These are phyloP conservation scores for Trichoderma breve DNA, from an alignment of 2,329 filamentous ascomycete species.

Conservation along the genomic window DNA sequence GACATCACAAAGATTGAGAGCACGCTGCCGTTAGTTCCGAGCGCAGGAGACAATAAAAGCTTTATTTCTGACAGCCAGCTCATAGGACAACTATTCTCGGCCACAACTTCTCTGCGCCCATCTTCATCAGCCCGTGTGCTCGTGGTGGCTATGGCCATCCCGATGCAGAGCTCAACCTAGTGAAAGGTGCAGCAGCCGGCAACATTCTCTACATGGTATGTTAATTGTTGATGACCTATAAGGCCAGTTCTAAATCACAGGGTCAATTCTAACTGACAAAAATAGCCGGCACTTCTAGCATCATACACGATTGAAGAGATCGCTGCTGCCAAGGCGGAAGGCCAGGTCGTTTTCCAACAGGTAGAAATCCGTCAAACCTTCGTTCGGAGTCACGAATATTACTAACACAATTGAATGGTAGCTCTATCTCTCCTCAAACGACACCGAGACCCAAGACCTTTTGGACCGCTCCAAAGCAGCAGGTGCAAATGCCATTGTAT, in stretches of 20 bases:
- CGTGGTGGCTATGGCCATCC: slow-evolving; percentile 44
- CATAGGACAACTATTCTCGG: slow-evolving; percentile 49
- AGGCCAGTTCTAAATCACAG: no score
- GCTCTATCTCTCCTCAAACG: slow-evolving; percentile 32
- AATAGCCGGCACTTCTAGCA: slow-evolving; percentile 34
- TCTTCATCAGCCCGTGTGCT: slow-evolving; percentile 54
- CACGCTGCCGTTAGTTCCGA: slow-evolving; percentile 34
- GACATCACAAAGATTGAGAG: slow-evolving; percentile 47
- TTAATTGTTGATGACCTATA: not conserved
- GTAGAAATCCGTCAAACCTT: slow-evolving; percentile 17
- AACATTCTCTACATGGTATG: slow-evolving; percentile 50
- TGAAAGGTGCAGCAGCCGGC: slow-evolving; percentile 47
- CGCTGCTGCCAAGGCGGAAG: slow-evolving; percentile 34
- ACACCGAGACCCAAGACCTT: slow-evolving; percentile 34
- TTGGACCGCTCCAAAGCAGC: slow-evolving; percentile 34
- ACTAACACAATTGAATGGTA: not conserved
- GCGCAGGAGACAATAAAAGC: not conserved
- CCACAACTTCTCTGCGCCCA: slow-evolving; percentile 52
- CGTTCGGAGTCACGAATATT: not conserved
- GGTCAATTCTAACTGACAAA: not conserved
- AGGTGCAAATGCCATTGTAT: slow-evolving; percentile 38
- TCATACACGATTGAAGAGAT: slow-evolving; percentile 39
- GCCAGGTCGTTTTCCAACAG: slow-evolving; percentile 41
- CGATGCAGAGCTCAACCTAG: slow-evolving; percentile 49
- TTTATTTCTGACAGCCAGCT: not conserved